These are phyloP conservation scores for Melampsora larici-populina DNA, from an alignment of 1,284 basidiomycete species.

Conservation along the genomic window DNA sequence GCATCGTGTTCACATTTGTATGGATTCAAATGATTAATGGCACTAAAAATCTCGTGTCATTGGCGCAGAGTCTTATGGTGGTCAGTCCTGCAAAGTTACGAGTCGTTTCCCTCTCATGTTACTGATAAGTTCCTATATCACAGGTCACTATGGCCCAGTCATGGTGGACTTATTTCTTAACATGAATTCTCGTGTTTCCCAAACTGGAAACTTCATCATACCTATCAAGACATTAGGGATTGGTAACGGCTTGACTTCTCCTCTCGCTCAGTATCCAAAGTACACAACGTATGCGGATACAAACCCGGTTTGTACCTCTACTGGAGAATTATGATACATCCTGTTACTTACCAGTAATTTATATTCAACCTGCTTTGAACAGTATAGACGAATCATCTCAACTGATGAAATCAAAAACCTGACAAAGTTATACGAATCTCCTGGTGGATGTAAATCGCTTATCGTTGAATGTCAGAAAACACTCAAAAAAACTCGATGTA, in stretches of 20 bases:
- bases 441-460: constrained; percentile 20
- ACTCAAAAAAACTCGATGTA: neutral
- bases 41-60: too few species aligned
- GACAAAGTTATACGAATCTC: neutral
- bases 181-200: constrained; percentile 6
- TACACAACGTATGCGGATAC: constrained; percentile 24
- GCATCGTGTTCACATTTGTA: too few species aligned
- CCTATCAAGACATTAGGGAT: constrained; percentile 32
- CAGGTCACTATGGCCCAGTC: constrained; percentile 33
- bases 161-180: constrained; percentile 21
- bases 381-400: constrained; percentile 31
- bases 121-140: neutral
- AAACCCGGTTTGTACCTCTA: constrained; percentile 25
- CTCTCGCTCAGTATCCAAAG: constrained; percentile 13
- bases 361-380: too few species aligned
- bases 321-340: neutral
- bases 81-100: too few species aligned
- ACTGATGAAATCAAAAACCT: constrained; percentile 4
- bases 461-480: constrained; percentile 21
- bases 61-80: constrained; percentile 42
- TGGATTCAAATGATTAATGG: too few species aligned
- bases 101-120: too few species aligned
- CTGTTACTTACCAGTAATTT: too few species aligned
- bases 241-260: constrained; percentile 30
- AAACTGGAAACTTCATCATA: constrained; percentile 21